Percentiles rank a stretch among this genome's conserved stretches.
Conservation (phyloP, 2,329 filamentous ascomycete genomes). For the Colletotrichum tropicicola region DNA sequence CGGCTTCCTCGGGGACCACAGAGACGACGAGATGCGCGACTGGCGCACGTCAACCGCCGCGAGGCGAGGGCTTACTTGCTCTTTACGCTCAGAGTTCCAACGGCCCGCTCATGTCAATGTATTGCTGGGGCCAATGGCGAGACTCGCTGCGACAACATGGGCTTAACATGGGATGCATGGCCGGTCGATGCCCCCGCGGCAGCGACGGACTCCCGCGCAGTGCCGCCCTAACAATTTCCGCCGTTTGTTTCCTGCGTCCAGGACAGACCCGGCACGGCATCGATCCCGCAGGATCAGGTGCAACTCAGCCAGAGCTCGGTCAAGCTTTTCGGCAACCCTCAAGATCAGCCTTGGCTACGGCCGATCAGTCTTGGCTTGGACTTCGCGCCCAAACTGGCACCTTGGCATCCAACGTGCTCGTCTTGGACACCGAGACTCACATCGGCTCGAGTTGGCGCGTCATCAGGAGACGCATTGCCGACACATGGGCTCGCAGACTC, state of each 20-base stretch:
- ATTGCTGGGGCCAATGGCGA: neutral
- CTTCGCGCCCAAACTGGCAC: neutral
- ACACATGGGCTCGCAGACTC: neutral
- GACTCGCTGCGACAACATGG: constrained; percentile 9
- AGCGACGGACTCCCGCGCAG: neutral
- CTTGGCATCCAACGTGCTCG: neutral
- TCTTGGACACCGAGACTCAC: neutral
- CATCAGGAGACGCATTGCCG: neutral
- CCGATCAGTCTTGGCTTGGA: neutral
- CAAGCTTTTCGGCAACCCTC: constrained; percentile 16
- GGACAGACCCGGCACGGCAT: neutral
- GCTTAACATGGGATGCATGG: constrained; percentile 8
- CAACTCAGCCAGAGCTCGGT: neutral
- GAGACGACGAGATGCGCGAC: neutral
- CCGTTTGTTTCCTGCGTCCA: neutral
- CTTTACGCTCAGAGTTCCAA: neutral
- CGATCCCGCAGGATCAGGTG: neutral
- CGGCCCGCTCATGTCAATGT: constrained; percentile 18
- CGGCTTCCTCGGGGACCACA: neutral
- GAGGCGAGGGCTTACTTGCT: neutral
- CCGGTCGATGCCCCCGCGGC: no score
- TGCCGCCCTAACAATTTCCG: constrained; percentile 2
- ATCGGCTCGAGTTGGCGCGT: neutral
- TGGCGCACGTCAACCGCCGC: neutral
- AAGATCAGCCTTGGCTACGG: neutral